Evolutionary conservation across 2,329 filamentous ascomycete species (phyloP).

Genomic region (Fusarium solani-melongenae): DNA sequence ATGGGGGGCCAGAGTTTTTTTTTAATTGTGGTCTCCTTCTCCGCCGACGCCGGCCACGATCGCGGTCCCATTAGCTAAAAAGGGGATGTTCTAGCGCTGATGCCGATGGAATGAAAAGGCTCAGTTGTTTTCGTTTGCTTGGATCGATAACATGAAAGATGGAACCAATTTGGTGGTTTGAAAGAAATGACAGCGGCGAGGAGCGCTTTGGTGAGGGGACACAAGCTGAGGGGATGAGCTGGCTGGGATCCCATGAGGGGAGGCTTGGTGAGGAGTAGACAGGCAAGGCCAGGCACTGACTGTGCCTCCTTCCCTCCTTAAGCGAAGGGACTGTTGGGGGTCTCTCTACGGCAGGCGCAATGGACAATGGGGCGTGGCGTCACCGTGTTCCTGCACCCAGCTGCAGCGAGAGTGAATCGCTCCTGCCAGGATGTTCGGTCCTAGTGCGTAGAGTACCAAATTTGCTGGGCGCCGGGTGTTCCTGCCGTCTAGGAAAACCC

Average conservation of each 20-base stretch:
- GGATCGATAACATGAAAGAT: neutral
- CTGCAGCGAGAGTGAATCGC: neutral
- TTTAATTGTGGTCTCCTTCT: neutral
- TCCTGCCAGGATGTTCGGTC: neutral
- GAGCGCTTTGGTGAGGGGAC: neutral
- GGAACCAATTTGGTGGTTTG: neutral
- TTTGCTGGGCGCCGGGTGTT: neutral
- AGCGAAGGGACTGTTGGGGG: neutral
- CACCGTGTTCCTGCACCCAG: constrained; percentile 23
- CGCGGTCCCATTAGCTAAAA: neutral
- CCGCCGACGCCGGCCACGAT: neutral
- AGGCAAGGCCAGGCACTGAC: neutral
- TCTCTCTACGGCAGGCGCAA: constrained; percentile 7
- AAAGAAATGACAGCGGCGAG: neutral
- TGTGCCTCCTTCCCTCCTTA: neutral
- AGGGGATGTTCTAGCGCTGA: neutral
- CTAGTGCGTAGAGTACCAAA: neutral
- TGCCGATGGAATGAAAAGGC: neutral
- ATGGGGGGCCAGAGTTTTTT: neutral
- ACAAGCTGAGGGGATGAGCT: neutral
- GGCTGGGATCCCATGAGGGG: constrained; percentile 5
- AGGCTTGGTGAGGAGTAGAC: constrained; percentile 2
- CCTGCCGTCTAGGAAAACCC: constrained; percentile 8
- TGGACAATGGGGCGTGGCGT: constrained; percentile 12
- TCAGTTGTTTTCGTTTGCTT: neutral